Evolutionary conservation across 2,329 filamentous ascomycete genomes (phyloP).

Genomic region (Calonectria montana): DNA sequence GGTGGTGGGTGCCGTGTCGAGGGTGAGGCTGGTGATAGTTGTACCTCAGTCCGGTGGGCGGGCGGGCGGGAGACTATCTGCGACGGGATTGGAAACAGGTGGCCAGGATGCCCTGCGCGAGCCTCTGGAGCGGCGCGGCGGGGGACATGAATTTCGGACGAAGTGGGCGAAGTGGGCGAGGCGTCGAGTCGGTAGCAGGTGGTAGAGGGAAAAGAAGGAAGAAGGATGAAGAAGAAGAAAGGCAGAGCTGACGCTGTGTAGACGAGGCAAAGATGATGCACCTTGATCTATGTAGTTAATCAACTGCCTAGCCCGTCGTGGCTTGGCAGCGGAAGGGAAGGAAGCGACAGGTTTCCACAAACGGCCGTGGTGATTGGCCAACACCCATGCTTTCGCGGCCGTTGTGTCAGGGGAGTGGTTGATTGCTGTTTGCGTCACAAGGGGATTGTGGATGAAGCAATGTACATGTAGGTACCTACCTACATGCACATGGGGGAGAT

Average conservation of each 20-base stretch:
- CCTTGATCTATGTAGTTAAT: slow-evolving; percentile 16
- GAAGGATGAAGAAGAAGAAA: neutral
- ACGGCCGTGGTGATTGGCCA: slow-evolving; percentile 34
- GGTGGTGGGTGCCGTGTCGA: neutral
- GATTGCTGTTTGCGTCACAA: slow-evolving; percentile 1
- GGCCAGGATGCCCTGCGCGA: slow-evolving; percentile 40
- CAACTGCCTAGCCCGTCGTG: slow-evolving; percentile 11
- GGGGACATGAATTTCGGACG: slow-evolving; percentile 35
- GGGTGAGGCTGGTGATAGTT: neutral
- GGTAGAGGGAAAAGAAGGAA: neutral
- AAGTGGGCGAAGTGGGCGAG: neutral
- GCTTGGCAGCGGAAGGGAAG: slow-evolving; percentile 2
- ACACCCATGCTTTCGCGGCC: neutral
- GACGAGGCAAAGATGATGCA: neutral
- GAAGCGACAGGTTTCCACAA: slow-evolving; percentile 39
- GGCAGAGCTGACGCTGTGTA: neutral
- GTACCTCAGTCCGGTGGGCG: neutral
- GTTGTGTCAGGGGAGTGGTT: slow-evolving; percentile 8
- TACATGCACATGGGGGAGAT: neutral
- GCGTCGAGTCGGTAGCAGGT: neutral
- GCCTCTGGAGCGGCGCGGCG: slow-evolving; percentile 38
- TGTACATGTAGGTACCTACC: too few relatives aligned
- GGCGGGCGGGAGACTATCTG: slow-evolving; percentile 13
- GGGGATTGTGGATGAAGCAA: too few relatives aligned
- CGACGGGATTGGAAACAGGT: slow-evolving; percentile 27